Evolutionary conservation across 768 basidiomycete species (phyloP), one percentile per base, ranked within the genome.

Genomic region (Neoboletus subvelutipes): DNA sequence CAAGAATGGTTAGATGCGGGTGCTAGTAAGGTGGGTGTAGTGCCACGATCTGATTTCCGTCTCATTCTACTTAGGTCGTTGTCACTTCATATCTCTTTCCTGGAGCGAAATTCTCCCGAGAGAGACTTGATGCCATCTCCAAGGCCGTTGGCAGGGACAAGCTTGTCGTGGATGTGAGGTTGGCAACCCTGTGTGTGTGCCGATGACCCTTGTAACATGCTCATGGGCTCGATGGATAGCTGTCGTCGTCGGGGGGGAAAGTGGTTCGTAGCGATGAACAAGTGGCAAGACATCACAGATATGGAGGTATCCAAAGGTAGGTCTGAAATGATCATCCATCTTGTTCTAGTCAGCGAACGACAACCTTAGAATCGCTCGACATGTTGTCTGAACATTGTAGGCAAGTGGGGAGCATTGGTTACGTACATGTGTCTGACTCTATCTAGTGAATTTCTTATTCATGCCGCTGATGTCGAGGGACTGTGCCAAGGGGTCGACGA

Each of bases 401-500:
- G 91, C 86, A 37, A 58, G 72, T 63, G 7, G 22, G 34, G 8
- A 34, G 8, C n/a, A 34, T 28, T 22, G 37, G n/a, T 45, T 26
- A 55, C n/a, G 36, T 54, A 43, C 31, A 20, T 37, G 29, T 9
- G 11, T 42, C 61, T 69, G 65, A 69, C 45, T 54, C 28, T 52
- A 49, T n/a, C 33, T 61, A 94, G 94, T 62, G 97, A 98, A 69
- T 92, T 99, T 62, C 75, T 99, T 43, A 80, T 99, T 28, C 97
- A 99, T 72, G 96, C 97, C 0, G 97, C 97, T n/a, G 97, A 98
- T 62, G 95, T 99, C 10, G 97, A 99, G 72, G 97, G 97, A 0
- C 75, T 98, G 24, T 98, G 97, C 70, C 86, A 94, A 75, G 97
- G 97, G 1, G 94, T 98, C 56, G 97, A 99, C 70, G 84, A 92